Evolutionary conservation across 2,329 filamentous ascomycete species (phyloP), one percentile per base, ranked within the genome.

Genomic region (Calonectria multiphialidica): DNA sequence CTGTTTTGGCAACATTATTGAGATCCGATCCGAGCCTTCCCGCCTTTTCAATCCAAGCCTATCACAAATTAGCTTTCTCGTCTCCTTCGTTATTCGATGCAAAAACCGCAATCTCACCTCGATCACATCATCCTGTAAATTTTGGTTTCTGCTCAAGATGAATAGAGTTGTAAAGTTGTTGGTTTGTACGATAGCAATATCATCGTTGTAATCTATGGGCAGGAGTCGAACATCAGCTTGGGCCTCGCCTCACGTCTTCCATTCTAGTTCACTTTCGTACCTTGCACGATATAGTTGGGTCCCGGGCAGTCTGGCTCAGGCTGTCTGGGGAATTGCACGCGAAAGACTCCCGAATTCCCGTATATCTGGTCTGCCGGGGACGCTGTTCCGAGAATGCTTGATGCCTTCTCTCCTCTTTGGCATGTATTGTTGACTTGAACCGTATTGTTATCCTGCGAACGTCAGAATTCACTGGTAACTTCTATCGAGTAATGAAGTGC

Each of bases 11-110:
- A 18, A 57, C 53, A 40, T 57, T 57, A 7, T 23, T 9, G 3
- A 57, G n/a, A 57, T 57, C 33, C 0, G 53, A 57, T 25, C 53
- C 53, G 6, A 57, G 33, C 18, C 15, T 3, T 2, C 33, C 53
- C 23, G 53, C 53, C 53, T 57, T 57, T 57, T 57, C 33, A 25
- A 57, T 57, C 53, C 53, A 57, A 25, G 53, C 53, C 53, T 57
- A 25, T 18, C 5, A 7, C 23, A 21, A 37, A 10, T 57, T 57
- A 57, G n/a, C 13, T 2, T 37, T 40, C n/a, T 33, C 28, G 9
- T 15, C 1, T 40, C 30, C 8, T 23, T 6, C 2, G 1, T n/a
- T n/a, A n/a, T n/a, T n/a, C n/a, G n/a, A n/a, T n/a, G n/a, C n/a
- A n/a, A n/a, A n/a, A n/a, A n/a, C n/a, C n/a, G n/a, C n/a, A 6